phyloP scores from a whole-genome alignment of 306 rosid species.

The Prunus kanzakura region DNA sequence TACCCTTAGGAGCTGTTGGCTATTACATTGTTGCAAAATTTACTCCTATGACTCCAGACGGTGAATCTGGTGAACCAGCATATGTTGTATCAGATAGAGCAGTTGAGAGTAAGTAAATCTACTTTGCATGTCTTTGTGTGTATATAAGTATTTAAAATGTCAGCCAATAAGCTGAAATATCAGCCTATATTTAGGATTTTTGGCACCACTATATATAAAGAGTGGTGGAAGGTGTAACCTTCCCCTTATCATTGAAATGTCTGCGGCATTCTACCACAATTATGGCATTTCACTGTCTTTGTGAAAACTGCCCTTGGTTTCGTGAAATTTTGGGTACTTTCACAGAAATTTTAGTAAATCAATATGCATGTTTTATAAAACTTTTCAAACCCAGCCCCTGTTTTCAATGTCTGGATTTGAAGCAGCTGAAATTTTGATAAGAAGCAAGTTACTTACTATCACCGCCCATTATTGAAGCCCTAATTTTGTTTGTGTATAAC shows the following conservation, averaged over 20 bases:
- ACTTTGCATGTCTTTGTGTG: constrained; percentile 17
- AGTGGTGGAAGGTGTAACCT: background rate
- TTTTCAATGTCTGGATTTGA: background rate
- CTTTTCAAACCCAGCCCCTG: background rate
- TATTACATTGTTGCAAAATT: constrained; percentile 78
- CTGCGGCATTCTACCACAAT: background rate
- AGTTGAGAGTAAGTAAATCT: constrained; percentile 74
- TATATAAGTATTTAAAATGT: background rate
- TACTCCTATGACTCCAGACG: constrained; percentile 80
- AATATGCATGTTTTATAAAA: background rate
- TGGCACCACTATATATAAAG: background rate
- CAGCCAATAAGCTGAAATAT: background rate
- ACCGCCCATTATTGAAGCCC: background rate
- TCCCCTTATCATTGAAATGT: background rate
- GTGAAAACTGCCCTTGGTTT: background rate
- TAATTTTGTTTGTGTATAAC: constrained; percentile 1
- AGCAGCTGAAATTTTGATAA: background rate
- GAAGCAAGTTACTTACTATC: background rate
- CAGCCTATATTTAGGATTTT: background rate
- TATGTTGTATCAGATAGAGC: constrained; percentile 66
- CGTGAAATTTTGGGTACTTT: background rate
- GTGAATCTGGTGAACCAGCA: constrained; percentile 87
- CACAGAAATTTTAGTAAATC: background rate
- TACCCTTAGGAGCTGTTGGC: constrained; percentile 97
- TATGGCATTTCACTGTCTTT: background rate